phyloP scores from a whole-genome alignment of 441 rosid genomes.

The California macrophylla region DNA sequence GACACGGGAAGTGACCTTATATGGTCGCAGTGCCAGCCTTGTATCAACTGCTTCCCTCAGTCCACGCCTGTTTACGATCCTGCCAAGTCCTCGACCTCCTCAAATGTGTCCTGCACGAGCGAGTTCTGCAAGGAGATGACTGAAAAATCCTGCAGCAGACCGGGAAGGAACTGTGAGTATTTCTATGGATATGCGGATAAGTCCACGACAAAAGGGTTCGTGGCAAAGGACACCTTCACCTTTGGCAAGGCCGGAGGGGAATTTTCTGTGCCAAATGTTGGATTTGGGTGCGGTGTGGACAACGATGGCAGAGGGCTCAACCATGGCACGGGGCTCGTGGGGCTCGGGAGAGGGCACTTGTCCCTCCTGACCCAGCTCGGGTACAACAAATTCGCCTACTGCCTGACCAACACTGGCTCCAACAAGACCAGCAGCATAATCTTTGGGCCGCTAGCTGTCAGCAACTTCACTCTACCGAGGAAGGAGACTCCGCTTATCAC shows the following conservation, averaged over 20 bases:
- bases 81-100: background rate
- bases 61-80: background rate
- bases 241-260: background rate
- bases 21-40: conserved; percentile 3
- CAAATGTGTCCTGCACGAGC: background rate
- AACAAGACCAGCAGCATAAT: background rate
- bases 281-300: background rate
- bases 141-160: background rate
- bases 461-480: background rate
- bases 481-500: background rate
- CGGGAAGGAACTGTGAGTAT: background rate
- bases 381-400: background rate
- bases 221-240: background rate
- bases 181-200: background rate
- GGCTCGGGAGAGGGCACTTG: background rate
- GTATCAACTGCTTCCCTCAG: background rate
- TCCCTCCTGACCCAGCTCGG: background rate
- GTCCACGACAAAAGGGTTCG: background rate
- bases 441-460: background rate
- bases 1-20: conserved; percentile 1
- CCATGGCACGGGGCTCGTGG: background rate
- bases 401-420: background rate
- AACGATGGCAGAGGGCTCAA: background rate
- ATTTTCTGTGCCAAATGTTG: background rate
- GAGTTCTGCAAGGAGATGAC: background rate